phyloP scores from a whole-genome alignment of 2,329 filamentous ascomycete species.

The Stagonosporopsis chrysanthemi region DNA sequence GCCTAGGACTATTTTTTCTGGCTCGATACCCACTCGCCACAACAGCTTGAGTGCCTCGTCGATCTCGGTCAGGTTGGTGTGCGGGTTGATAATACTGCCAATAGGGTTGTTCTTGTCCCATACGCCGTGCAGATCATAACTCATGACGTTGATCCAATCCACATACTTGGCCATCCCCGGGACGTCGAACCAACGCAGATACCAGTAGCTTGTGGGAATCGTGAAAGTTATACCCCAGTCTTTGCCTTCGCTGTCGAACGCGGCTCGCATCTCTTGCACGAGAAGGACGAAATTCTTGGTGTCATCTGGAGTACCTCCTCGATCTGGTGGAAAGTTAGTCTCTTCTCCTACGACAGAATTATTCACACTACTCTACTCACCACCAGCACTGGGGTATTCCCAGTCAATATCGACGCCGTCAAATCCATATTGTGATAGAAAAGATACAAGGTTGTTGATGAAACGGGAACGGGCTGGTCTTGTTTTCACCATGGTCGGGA shows the following conservation, averaged over 20 bases:
- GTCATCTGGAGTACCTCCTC: slow-evolving; percentile 4
- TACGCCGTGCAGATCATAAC: slow-evolving; percentile 55
- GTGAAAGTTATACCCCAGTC: slow-evolving; percentile 24
- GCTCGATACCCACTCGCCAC: slow-evolving; percentile 14
- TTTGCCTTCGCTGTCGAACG: background rate
- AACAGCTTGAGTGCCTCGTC: slow-evolving; percentile 55
- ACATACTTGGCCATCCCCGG: slow-evolving; percentile 25
- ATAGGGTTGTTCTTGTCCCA: slow-evolving; percentile 14
- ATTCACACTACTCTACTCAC: too few species aligned
- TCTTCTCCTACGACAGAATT: too few species aligned
- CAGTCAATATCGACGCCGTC: slow-evolving; percentile 57
- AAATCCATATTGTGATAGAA: slow-evolving; percentile 52
- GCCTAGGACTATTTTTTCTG: slow-evolving; percentile 53
- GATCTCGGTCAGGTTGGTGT: slow-evolving; percentile 51
- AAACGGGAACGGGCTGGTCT: slow-evolving; percentile 41
- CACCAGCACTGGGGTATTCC: slow-evolving; percentile 35
- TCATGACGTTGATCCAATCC: slow-evolving; percentile 57
- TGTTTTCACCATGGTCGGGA: slow-evolving; percentile 37
- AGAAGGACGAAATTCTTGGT: background rate
- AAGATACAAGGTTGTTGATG: slow-evolving; percentile 43
- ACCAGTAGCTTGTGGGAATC: slow-evolving; percentile 31
- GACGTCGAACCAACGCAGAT: slow-evolving; percentile 35
- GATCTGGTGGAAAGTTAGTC: background rate
- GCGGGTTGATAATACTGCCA: slow-evolving; percentile 18
- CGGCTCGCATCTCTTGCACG: background rate